Evolutionary conservation across 495 filamentous ascomycete species (phyloP), one percentile per base, ranked within the genome.

Genomic region (Achaetomiella virescens): DNA sequence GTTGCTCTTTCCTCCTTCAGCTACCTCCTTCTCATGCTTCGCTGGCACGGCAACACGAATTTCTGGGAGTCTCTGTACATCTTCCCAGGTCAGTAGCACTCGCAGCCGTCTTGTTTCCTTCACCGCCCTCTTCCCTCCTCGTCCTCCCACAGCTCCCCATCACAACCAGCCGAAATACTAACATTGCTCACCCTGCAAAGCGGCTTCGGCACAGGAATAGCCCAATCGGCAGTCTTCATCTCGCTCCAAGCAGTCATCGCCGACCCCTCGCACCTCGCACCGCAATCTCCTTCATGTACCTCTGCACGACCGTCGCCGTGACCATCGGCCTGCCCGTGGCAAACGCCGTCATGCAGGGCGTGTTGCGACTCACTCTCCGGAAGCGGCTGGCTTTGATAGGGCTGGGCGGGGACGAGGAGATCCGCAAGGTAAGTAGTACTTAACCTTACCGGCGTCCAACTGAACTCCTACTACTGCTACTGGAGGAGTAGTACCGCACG

Each of bases 31-130:
- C 68, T 87, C 1, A 76, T 84, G 33, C 61, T 81, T 22, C 69
- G 77, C 36, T 89, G 86, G 86, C 73, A 78, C 38, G 85, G 84
- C 0, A 50, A 83, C 53, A 87, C 83, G 0, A 76, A 77, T 22
- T 73, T 74, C 64, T 72, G 70, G 65, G 84, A 86, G 54, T 82
- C 82, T 0, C 59, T 88, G 0, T 86, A 85, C 60, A 86, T 88
- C 44, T 62, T 10, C 82, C 81, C 55, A 74, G 78, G 44, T 77
- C 74, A 62, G 55, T 77, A 1, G 1, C n/a, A n/a, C 43, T 15
- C 24, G 12, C 11, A 29, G 1, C 7, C 25, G 1, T 10, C 24
- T 36, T 37, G 8, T 29, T 20, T 11, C 8, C 36, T 2, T 17
- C 10, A 75, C 77, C 38, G 0, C 6, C 37, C 25, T 24, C 12